Conservation (phyloP, 108 stramenopile genomes). For the Schizochytrium sp. region DNA sequence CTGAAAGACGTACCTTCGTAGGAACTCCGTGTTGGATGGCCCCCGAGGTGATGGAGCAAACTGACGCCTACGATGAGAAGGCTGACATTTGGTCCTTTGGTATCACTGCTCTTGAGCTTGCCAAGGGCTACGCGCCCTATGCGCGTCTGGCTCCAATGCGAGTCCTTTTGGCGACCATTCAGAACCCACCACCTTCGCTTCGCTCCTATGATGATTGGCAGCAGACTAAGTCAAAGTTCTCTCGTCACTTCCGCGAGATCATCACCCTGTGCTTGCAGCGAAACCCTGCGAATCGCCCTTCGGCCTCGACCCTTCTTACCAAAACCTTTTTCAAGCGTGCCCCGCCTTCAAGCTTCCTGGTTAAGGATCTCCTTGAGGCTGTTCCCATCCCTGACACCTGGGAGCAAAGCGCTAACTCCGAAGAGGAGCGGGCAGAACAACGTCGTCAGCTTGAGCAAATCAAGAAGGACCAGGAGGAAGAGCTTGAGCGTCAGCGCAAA, state of each 20-base stretch:
- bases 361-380: conserved; percentile 34
- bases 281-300: conserved; percentile 74
- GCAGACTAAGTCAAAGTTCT: conserved; percentile 54
- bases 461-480: conserved; percentile 53
- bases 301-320: conserved; percentile 69
- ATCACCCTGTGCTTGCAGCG: conserved; percentile 73
- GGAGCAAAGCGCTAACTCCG: neutral
- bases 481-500: neutral
- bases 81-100: conserved; percentile 98
- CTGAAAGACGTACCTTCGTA: conserved; percentile 84
- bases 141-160: conserved; percentile 96
- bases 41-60: conserved; percentile 97
- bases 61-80: conserved; percentile 94
- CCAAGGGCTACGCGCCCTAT: conserved; percentile 97
- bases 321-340: conserved; percentile 71
- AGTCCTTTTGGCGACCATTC: conserved; percentile 92
- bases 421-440: conserved; percentile 48
- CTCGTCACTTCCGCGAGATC: conserved; percentile 64
- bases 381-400: conserved; percentile 56
- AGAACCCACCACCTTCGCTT: conserved; percentile 91
- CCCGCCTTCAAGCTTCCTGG: conserved; percentile 13
- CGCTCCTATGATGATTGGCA: conserved; percentile 84
- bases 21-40: conserved; percentile 89
- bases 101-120: conserved; percentile 97
- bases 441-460: neutral